Percentiles rank a stretch among this genome's conserved stretches.
Evolutionary conservation across 1,284 basidiomycete species (phyloP).

Genomic region (Cystobasidium slooffiae): DNA sequence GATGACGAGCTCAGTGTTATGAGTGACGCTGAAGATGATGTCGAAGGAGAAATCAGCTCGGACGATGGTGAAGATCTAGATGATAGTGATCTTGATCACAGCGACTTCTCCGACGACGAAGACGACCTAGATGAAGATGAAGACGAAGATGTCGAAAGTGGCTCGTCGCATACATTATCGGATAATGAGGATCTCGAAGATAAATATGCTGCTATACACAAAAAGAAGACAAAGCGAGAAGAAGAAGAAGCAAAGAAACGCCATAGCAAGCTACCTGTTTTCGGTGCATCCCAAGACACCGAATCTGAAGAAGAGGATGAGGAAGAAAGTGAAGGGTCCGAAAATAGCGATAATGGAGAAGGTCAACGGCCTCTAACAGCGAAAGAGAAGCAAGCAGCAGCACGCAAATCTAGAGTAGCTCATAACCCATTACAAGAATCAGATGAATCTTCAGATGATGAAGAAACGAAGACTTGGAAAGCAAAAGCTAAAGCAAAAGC

Average conservation of each 20-base stretch:
- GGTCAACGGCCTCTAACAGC: not conserved
- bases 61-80: conserved; percentile 60
- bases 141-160: conserved; percentile 54
- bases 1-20: conserved; percentile 60
- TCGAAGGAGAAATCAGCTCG: conserved; percentile 68
- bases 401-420: conserved; percentile 6
- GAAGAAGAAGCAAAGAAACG: conserved; percentile 72
- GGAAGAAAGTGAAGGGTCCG: conserved; percentile 15
- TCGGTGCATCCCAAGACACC: not conserved
- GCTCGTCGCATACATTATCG: conserved; percentile 53
- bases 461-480: not conserved
- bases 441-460: conserved; percentile 31
- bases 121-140: conserved; percentile 58
- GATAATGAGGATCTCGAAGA: conserved; percentile 63
- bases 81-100: conserved; percentile 64
- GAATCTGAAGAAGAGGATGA: conserved; percentile 12
- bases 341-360: not conserved
- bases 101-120: conserved; percentile 50
- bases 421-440: not conserved
- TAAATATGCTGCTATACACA: conserved; percentile 65
- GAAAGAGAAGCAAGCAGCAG: not conserved
- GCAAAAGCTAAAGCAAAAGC: not conserved
- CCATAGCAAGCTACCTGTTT: conserved; percentile 67
- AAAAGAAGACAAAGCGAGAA: conserved; percentile 73
- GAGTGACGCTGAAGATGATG: conserved; percentile 67